Conservation (phyloP, 441 rosid genomes). For the Corymbia citriodora region DNA sequence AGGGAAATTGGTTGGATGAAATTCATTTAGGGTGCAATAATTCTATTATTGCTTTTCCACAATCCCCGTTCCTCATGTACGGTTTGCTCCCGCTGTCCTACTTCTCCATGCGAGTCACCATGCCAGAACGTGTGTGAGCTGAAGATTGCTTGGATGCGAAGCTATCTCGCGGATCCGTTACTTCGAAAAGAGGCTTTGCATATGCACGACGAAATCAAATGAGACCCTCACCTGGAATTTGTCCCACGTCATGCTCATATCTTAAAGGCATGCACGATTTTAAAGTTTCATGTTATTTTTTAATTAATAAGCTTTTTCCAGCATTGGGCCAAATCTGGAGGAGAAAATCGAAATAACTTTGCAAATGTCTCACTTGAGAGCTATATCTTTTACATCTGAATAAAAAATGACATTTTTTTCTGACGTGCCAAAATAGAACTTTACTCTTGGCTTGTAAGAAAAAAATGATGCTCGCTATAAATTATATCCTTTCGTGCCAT, state of each 20-base stretch:
- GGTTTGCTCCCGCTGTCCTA: not conserved
- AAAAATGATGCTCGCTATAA: not conserved
- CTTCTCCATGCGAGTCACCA: not conserved
- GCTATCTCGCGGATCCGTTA: not conserved
- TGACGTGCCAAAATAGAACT: not conserved
- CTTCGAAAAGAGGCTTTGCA: not conserved
- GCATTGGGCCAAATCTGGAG: not conserved
- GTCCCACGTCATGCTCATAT: not conserved
- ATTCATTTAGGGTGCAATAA: not conserved
- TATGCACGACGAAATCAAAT: not conserved
- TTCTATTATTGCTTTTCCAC: not conserved
- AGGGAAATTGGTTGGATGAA: not conserved
- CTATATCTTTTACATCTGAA: not conserved
- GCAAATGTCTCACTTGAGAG: not conserved
- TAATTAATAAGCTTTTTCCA: not conserved
- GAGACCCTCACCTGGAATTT: not conserved
- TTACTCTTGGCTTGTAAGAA: not conserved
- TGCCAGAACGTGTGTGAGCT: not conserved
- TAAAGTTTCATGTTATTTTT: not conserved
- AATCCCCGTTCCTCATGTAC: not conserved
- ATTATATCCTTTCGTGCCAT: not conserved
- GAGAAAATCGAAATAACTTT: not conserved
- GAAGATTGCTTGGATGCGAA: not conserved
- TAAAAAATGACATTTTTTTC: not conserved
- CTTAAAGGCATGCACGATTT: not conserved